Base-by-base conservation (phyloP, 2,329 filamentous ascomycete species). In the Polytolypa hystricis region DNA sequence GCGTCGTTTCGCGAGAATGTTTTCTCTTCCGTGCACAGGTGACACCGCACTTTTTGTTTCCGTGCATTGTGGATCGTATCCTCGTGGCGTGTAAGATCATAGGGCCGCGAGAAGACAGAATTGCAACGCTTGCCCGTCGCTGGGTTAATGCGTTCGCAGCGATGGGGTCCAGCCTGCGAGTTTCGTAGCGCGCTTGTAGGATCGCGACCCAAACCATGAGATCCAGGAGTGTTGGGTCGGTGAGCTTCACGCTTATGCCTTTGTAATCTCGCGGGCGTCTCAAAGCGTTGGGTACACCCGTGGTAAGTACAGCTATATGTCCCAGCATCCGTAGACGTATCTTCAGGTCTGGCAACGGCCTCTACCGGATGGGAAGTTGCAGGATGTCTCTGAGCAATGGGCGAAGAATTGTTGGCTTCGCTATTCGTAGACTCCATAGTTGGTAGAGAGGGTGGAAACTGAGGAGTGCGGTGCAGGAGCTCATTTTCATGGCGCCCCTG, bases 221-320 rank as follows among this genome's bases (percentile, higher is more conserved):
- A 50, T 61, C 60, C 38, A 61, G 71, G 50, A 69, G 61, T 78
- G n/a, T 74, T 76, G 48, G 84, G 81, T 33, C 89, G 77, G 57
- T 98, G 91, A 4, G 80, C 84, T 55, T 98, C 91, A 16, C 87
- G 78, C 67, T 95, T 95, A 66, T 98, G 91, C 63, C 91, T 91
- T 57, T 96, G 87, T 3, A 98, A 70, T 47, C 87, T 77, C 6
- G 77, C 71, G 4, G 86, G 85, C 1, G 85, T 85, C 48, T 93
- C 84, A 53, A 98, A 98, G 36, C 91, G 81, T 47, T 81, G 69
- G 0, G 79, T 79, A 55, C 91, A 96, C 8, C 86, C 85, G 52
- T 93, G 86, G 51, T 94, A 94, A 1, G 87, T 95, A 61, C 91
- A 98, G 1, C 87, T 93, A 62, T 95, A 98, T 0, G 87, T 94